phyloP scores from a whole-genome alignment of 495 filamentous ascomycete species.

The Aspergillus cavernicola region DNA sequence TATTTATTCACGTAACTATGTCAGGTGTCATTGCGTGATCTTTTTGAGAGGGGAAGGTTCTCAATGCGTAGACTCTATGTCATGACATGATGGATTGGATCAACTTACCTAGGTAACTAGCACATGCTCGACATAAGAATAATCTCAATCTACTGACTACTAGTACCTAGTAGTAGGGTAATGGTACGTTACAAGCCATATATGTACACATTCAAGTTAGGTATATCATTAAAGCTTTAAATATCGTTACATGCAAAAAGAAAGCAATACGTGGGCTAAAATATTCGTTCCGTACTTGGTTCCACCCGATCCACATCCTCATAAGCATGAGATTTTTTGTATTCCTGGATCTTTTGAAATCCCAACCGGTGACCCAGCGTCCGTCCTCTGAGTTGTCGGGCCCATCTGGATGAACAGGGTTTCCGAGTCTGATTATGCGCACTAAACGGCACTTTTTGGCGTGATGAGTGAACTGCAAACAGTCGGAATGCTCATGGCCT shows the following conservation, averaged over 20 bases:
- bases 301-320: constrained; percentile 26
- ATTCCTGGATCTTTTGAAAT: constrained; percentile 27
- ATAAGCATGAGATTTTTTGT: constrained; percentile 18
- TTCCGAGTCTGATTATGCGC: constrained; percentile 25
- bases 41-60: too few relatives aligned
- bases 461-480: constrained; percentile 29
- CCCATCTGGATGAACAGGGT: constrained; percentile 1
- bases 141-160: too few relatives aligned
- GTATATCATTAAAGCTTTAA: background rate
- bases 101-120: too few relatives aligned
- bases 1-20: too few relatives aligned
- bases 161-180: too few relatives aligned
- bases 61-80: too few relatives aligned
- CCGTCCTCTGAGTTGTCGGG: constrained; percentile 2
- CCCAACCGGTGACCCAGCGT: constrained; percentile 29
- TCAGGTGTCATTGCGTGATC: too few relatives aligned
- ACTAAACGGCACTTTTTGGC: constrained; percentile 25
- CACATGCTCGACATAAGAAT: too few relatives aligned
- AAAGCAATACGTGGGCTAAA: constrained; percentile 11
- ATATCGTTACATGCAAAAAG: background rate
- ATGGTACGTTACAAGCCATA: too few relatives aligned
- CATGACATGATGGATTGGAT: too few relatives aligned
- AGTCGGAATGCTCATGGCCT: constrained; percentile 25
- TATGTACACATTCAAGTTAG: too few relatives aligned
- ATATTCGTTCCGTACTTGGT: constrained; percentile 30